phyloP scores from a whole-genome alignment of 202 grass and related monocot genomes.

The Hordeum pubiflorum region DNA sequence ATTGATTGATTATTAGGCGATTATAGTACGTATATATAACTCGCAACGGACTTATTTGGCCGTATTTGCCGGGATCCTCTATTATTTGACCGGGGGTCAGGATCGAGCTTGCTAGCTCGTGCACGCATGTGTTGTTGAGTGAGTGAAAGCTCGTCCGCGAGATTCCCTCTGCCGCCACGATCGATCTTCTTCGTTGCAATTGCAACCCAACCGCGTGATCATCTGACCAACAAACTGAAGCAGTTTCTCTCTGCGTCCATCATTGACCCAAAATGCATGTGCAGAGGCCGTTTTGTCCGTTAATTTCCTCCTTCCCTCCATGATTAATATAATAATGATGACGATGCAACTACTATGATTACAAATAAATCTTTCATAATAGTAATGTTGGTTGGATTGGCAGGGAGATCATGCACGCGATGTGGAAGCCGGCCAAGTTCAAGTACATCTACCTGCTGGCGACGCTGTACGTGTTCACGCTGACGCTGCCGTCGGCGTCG shows the following conservation, averaged over 20 bases:
- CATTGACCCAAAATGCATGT: conserved; percentile 42
- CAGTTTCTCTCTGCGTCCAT: neutral
- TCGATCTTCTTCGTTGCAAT: neutral
- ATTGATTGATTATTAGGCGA: neutral
- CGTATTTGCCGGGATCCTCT: conserved; percentile 30
- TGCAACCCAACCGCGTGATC: conserved; percentile 12
- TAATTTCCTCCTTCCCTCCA: neutral
- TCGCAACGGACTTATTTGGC: conserved; percentile 31
- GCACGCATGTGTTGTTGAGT: conserved; percentile 27
- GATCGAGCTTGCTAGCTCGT: neutral
- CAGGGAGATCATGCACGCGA: conserved; percentile 99
- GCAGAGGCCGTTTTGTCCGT: conserved; percentile 49
- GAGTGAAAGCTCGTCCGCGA: conserved; percentile 34
- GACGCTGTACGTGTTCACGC: conserved; percentile 97
- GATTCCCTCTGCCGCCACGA: conserved; percentile 50
- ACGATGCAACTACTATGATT: too few species aligned
- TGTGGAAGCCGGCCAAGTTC: conserved; percentile 99
- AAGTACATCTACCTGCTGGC: conserved; percentile 98
- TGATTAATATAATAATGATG: too few species aligned
- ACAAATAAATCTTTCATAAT: too few species aligned
- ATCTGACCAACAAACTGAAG: conserved; percentile 22
- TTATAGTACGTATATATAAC: conserved; percentile 2
- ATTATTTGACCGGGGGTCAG: conserved; percentile 34
- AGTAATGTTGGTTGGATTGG: too few species aligned
- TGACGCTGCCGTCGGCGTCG: conserved; percentile 89